Evolutionary conservation across 306 rosid genomes (phyloP), one percentile per base, ranked within the genome.

Genomic region (Lupinus albus): DNA sequence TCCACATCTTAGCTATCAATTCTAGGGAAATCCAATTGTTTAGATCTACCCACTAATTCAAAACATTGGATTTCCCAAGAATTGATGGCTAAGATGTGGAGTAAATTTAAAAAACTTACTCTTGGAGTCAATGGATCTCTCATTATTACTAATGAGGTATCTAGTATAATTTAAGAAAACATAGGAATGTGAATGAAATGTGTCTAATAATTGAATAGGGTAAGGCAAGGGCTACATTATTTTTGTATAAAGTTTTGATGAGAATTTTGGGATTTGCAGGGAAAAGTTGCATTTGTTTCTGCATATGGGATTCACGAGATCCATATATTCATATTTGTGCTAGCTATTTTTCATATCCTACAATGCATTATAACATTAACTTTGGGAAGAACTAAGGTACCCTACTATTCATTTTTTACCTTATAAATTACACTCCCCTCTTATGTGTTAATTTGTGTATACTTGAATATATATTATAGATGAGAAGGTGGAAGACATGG

Each of bases 231-330:
- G 47, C 6, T 42, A 42, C 47, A 42, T 11, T 12, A 42, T 42
- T 45, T 8, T 45, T 12, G 49, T 11, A 13, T 25, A 2, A 11
- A 57, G 44, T 13, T 14, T n/a, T 63, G 57, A 64, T 11, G 49
- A 30, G 32, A 45, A 14, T 12, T 74, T 69, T n/a, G 59, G 13
- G 4, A 70, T 65, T 57, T 72, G 36, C 71, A 79, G 83, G 79
- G 54, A 4, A 69, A 79, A 74, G 69, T 79, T 39, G 83, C 83
- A 30, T 63, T 79, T 8, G 76, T 93, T 54, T 81, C 98, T 3
- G 86, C 92, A n/a, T 89, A 93, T 74, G 98, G 84, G 30, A 86
- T 93, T 78, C 98, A 93, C 73, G 85, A 93, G 83, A 93, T 93
- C 50, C 98, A 93, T 54, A 45, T 89, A 4, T 93, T 93, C 82